Evolutionary conservation across 306 rosid species (phyloP), one percentile per base, ranked within the genome.

Genomic region (Trifolium fragiferum): DNA sequence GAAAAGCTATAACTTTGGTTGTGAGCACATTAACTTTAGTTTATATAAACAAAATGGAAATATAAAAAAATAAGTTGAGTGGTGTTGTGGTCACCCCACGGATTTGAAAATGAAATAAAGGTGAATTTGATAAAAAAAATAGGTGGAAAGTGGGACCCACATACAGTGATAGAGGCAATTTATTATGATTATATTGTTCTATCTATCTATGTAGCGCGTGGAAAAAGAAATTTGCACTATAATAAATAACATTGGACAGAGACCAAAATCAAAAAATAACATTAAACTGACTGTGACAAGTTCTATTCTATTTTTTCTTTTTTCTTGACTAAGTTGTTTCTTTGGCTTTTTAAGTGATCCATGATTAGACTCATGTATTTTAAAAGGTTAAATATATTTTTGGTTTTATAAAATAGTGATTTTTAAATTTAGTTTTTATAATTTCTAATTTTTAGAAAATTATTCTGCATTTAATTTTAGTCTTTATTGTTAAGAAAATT

Each of bases 41-140:
- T 60, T 81, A 84, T 81, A 78, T 44, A 43, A 44, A 66, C 13
- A 41, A 62, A 16, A 12, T 7, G 11, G 33, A n/a, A 32, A 25
- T 50, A 50, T 6, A 35, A 35, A 35, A 35, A 35, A 57, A 23
- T 23, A 8, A 60, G 13, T 30, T 60, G 6, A 60, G 66, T 60
- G 43, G 43, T 7, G 43, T 60, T 15, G 43, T 60, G 66, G 66
- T 60, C 66, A 30, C 66, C 18, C 41, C 40, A 60, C 66, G 66
- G 66, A 60, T 30, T 60, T 60, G 66, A 60, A 60, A 60, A 60
- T 60, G 66, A 60, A 60, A 60, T 60, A 60, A 60, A 60, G 66
- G 13, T 60, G 19, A 43, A 60, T 60, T 60, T 60, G 21, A 60
- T 60, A 60, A 32, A 59, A 60, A 60, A 59, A 30, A n/a, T 30